Evolutionary conservation across 192 early-diverging fungal genomes (phyloP), one percentile per base, ranked within the genome.

Genomic region (Mortierella hygrophila): DNA sequence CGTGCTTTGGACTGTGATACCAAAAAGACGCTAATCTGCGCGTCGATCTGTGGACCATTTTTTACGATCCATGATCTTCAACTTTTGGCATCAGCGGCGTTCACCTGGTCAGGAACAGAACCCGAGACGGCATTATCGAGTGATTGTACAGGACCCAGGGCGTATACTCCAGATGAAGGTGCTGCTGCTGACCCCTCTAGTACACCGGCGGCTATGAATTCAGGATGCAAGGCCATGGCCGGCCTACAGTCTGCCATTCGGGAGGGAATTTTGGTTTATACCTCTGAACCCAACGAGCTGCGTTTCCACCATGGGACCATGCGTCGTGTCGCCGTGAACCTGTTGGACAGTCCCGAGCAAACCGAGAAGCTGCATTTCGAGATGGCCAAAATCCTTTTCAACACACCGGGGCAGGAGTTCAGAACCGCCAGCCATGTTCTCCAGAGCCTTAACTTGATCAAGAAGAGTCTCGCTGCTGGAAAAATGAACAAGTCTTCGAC

Each of bases 231-330:
- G 29, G 79, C 84, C 46, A 86, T 86, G 84, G 84, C 78, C 23
- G 84, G 84, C 0, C 80, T 86, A 0, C 84, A 86, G 63, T 40
- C 60, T 7, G 84, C 84, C 7, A 74, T 86, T 32, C 52, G 71
- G 29, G 84, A 86, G 42, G 84, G 84, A 0, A 86, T 86, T 47
- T 32, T 86, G 6, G 79, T 81, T 26, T 86, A 86, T 32, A 81
- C 84, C 2, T 81, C 84, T 1, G 76, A 74, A 4, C 60, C 75
- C 0, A 79, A 78, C 29, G 75, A 81, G 8, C 40, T 86, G 21
- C 46, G 76, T 35, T 86, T 86, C 52, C 84, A 86, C 13, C 84
- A 86, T 52, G 79, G 79, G 7, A 49, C 81, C 10, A 86, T 86
- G 84, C 84, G 84, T 9, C 75, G 70, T 16, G 84, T 86, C n/a